Conservation (phyloP, 306 rosid genomes). For the Cicer pinnatifidum region DNA sequence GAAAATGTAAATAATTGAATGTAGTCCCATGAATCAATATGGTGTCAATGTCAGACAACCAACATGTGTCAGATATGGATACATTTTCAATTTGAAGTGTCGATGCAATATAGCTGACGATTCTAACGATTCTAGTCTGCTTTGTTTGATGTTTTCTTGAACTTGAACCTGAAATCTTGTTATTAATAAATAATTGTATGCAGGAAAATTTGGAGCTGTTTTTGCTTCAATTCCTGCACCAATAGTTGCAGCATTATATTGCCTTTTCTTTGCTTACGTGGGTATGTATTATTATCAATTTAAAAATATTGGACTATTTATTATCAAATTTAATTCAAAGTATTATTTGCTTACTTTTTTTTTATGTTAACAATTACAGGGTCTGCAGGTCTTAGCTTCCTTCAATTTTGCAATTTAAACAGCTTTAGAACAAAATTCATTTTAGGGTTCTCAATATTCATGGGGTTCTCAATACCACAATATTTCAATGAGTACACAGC, state of each 20-base stretch:
- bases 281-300: conserved; percentile 61
- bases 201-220: conserved; percentile 96
- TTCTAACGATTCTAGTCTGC: conserved; percentile 7
- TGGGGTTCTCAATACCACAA: conserved; percentile 92
- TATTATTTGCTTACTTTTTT: conserved; percentile 1
- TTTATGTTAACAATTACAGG: conserved; percentile 58
- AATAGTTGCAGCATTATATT: conserved; percentile 82
- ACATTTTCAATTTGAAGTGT: not conserved
- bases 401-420: conserved; percentile 93
- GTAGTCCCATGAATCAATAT: not conserved
- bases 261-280: conserved; percentile 95
- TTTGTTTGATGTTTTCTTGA: conserved; percentile 23
- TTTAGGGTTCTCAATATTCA: conserved; percentile 83
- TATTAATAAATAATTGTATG: conserved; percentile 30
- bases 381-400: conserved; percentile 82
- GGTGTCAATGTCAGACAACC: not conserved
- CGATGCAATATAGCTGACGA: not conserved
- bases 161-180: conserved; percentile 13
- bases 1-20: not conserved
- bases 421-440: conserved; percentile 82
- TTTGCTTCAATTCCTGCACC: conserved; percentile 97
- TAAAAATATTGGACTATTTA: not conserved
- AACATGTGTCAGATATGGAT: not conserved
- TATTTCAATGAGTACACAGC: conserved; percentile 94
- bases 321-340: not conserved